Evolutionary conservation across 768 basidiomycete species (phyloP).

Genomic region (Boletus rex-veris): DNA sequence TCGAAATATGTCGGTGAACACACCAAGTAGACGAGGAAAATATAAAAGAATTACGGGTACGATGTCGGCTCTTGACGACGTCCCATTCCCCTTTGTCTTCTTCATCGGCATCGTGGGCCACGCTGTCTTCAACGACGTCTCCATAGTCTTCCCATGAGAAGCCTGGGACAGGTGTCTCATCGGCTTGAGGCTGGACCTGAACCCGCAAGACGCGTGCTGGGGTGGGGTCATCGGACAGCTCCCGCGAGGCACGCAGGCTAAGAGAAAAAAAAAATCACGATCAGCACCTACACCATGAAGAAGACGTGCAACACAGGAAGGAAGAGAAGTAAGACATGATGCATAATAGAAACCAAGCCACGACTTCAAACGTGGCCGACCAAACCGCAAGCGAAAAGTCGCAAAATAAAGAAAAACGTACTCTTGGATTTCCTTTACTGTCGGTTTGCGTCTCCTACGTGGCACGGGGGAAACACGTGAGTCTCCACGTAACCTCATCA

Average conservation of each 20-base stretch:
- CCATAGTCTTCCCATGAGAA: conserved; percentile 81
- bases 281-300: neutral
- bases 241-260: conserved; percentile 51
- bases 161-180: conserved; percentile 57
- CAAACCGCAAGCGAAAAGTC: neutral
- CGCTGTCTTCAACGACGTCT: conserved; percentile 44
- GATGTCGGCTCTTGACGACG: conserved; percentile 58
- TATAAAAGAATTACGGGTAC: conserved; percentile 35
- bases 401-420: conserved; percentile 32
- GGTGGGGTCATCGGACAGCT: conserved; percentile 50
- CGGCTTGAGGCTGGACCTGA: conserved; percentile 52
- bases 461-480: too few species aligned
- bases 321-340: too few species aligned
- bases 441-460: too few species aligned
- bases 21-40: neutral
- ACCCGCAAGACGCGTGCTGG: conserved; percentile 71
- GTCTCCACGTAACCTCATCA: conserved; percentile 29
- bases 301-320: neutral
- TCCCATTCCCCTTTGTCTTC: conserved; percentile 80
- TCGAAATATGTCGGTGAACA: conserved; percentile 1
- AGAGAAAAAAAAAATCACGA: neutral
- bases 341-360: too few species aligned
- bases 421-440: conserved; percentile 36
- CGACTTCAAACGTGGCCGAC: neutral
- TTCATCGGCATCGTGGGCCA: conserved; percentile 57